Percentiles rank a stretch among this genome's conserved stretches.
phyloP scores from a whole-genome alignment of 2,329 filamentous ascomycete species.

The Neopestalotiopsis rosae region DNA sequence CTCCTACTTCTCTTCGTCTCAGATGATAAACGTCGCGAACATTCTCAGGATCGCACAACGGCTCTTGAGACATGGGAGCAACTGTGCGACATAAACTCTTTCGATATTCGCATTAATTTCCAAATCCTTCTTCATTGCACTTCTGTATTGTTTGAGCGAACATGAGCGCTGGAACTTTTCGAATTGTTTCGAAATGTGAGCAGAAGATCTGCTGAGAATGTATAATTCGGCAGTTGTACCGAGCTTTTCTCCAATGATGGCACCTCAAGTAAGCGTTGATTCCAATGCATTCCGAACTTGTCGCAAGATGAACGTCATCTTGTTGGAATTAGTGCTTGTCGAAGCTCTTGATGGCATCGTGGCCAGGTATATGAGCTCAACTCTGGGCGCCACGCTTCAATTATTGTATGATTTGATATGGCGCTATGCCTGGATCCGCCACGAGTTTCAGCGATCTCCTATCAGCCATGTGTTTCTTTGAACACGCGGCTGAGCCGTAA shows the following conservation, averaged over 20 bases:
- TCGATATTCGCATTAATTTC: not conserved
- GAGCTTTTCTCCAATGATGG: not conserved
- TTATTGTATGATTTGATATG: conserved; percentile 28
- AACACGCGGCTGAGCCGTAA: not conserved
- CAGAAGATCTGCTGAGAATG: not conserved
- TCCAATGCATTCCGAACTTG: not conserved
- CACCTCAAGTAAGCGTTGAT: not conserved
- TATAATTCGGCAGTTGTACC: not conserved
- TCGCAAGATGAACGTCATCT: not conserved
- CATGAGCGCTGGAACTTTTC: not conserved
- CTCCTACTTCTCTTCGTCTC: not conserved
- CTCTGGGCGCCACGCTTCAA: conserved; percentile 20
- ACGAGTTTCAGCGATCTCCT: conserved; percentile 27
- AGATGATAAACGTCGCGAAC: not conserved
- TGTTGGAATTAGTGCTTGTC: conserved; percentile 18
- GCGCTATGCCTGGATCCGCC: conserved; percentile 28
- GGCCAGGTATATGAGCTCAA: conserved; percentile 21
- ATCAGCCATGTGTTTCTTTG: conserved; percentile 29
- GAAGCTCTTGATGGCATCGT: conserved; percentile 25
- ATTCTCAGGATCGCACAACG: not conserved
- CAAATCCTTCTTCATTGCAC: not conserved
- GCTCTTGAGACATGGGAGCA: not conserved
- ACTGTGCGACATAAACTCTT: not conserved
- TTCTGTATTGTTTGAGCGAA: not conserved
- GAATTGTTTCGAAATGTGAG: not conserved